Conservation (phyloP, 2,329 filamentous ascomycete genomes). For the Arthroderma sp. region DNA sequence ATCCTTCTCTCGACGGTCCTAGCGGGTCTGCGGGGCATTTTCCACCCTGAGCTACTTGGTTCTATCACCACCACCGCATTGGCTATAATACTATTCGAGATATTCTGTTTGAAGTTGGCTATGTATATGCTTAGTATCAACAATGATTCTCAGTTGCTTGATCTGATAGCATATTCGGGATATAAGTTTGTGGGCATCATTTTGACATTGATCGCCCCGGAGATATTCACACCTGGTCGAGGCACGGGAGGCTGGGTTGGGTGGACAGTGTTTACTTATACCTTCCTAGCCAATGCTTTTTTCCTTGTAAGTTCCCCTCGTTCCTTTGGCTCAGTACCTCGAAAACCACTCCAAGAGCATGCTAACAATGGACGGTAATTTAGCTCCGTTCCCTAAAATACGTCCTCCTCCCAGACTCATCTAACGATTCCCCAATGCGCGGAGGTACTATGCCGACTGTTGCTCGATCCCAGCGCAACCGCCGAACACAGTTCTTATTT, state of each 20-base stretch:
- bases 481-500: constrained; percentile 83
- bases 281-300: constrained; percentile 84
- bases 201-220: constrained; percentile 65
- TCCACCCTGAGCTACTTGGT: constrained; percentile 86
- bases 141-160: constrained; percentile 83
- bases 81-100: constrained; percentile 72
- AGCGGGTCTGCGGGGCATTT: constrained; percentile 77
- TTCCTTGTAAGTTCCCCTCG: constrained; percentile 58
- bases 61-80: constrained; percentile 76
- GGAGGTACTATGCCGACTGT: constrained; percentile 52
- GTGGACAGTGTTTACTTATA: constrained; percentile 82
- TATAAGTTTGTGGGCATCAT: constrained; percentile 99
- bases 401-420: constrained; percentile 76
- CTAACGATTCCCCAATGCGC: constrained; percentile 49
- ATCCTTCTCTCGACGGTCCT: constrained; percentile 86
- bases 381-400: constrained; percentile 92
- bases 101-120: constrained; percentile 77
- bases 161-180: constrained; percentile 88
- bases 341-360: too few relatives aligned
- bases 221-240: constrained; percentile 62
- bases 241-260: constrained; percentile 79
- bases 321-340: too few relatives aligned
- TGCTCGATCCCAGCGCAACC: constrained; percentile 71
- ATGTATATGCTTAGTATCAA: constrained; percentile 90
- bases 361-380: not conserved